These are phyloP conservation scores for Euphorbia schlechtendalii DNA, from an alignment of 441 rosid genomes.

Conservation along the genomic window DNA sequence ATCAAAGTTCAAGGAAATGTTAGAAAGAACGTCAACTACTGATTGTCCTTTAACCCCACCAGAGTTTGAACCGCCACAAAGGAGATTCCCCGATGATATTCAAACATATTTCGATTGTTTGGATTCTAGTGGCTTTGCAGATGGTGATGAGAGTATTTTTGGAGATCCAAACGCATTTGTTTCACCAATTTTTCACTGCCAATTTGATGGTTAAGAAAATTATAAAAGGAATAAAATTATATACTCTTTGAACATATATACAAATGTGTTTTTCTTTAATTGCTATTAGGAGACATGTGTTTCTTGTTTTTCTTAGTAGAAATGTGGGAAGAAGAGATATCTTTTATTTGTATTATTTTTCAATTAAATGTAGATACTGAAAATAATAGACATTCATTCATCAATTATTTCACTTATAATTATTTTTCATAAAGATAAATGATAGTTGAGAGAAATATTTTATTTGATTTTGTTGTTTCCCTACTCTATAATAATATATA, in stretches of 20 bases:
- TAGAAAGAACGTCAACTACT: slow-evolving; percentile 31
- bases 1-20: slow-evolving; percentile 49
- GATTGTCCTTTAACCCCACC: slow-evolving; percentile 24
- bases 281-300: background rate
- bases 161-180: slow-evolving; percentile 32
- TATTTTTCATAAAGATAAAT: slow-evolving; percentile 8
- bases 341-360: background rate
- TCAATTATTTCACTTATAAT: slow-evolving; percentile 10
- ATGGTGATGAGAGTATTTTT: slow-evolving; percentile 31
- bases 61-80: slow-evolving; percentile 28
- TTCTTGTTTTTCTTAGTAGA: slow-evolving; percentile 1
- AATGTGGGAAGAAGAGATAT: slow-evolving; percentile 8
- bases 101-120: slow-evolving; percentile 38
- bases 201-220: slow-evolving; percentile 23
- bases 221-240: slow-evolving; percentile 6
- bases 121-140: slow-evolving; percentile 15
- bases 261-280: background rate
- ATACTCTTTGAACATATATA: slow-evolving; percentile 1
- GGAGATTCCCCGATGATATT: slow-evolving; percentile 47
- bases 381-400: slow-evolving; percentile 15
- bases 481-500: background rate
- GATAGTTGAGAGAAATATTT: background rate
- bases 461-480: background rate
- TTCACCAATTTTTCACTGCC: slow-evolving; percentile 30
- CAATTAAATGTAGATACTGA: slow-evolving; percentile 20